These are phyloP conservation scores for Populus alba DNA, from an alignment of 345 rosid species.

Conservation along the genomic window DNA sequence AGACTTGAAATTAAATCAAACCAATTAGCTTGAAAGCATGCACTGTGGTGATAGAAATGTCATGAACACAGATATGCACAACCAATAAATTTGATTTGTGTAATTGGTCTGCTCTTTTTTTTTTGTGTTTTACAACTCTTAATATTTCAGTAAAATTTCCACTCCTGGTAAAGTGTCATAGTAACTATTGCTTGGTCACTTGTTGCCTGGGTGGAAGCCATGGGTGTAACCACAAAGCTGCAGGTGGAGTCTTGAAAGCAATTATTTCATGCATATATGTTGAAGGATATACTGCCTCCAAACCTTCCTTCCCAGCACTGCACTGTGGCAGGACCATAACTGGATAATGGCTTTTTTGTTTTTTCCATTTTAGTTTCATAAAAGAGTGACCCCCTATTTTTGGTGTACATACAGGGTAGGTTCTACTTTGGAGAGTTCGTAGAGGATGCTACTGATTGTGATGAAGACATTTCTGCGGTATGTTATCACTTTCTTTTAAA, in stretches of 20 bases:
- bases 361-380: background rate
- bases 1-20: background rate
- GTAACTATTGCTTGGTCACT: background rate
- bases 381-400: background rate
- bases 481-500: conserved; percentile 13
- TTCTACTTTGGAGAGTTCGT: conserved; percentile 83
- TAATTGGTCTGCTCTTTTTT: background rate
- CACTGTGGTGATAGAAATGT: background rate
- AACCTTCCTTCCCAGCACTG: background rate
- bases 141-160: background rate
- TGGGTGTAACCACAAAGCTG: background rate
- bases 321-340: background rate
- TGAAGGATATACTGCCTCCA: background rate
- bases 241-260: background rate
- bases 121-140: background rate
- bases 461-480: conserved; percentile 71
- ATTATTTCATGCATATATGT: background rate
- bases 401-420: conserved; percentile 62
- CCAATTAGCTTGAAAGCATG: background rate
- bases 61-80: background rate
- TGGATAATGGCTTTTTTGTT: background rate
- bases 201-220: background rate
- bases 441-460: conserved; percentile 64
- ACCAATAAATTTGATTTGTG: background rate
- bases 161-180: background rate